Conservation (phyloP, 768 basidiomycete species). For the Lactarius psammicola region DNA sequence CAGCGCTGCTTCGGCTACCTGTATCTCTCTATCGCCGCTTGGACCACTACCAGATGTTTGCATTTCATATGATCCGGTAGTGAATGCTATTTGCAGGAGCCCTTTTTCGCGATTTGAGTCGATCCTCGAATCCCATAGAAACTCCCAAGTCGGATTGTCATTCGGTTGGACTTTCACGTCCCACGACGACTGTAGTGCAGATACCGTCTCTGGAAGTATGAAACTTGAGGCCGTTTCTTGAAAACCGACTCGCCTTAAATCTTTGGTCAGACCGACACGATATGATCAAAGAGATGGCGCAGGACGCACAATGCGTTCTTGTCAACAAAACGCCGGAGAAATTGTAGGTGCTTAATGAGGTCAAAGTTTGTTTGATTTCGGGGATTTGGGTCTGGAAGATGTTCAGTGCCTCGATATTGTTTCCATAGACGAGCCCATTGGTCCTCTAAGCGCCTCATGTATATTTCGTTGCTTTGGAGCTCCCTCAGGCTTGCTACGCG, state of each 20-base stretch:
- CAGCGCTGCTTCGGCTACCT: slow-evolving; percentile 63
- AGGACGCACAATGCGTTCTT: slow-evolving; percentile 79
- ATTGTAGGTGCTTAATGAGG: slow-evolving; percentile 75
- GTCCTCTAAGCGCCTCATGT: slow-evolving; percentile 75
- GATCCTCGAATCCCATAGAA: slow-evolving; percentile 67
- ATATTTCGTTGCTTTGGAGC: slow-evolving; percentile 64
- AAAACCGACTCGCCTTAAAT: slow-evolving; percentile 62
- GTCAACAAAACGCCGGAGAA: slow-evolving; percentile 77
- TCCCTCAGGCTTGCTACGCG: slow-evolving; percentile 61
- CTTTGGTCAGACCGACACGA: slow-evolving; percentile 10
- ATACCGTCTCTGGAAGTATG: slow-evolving; percentile 45
- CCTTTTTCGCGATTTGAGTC: slow-evolving; percentile 77
- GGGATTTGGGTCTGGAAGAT: slow-evolving; percentile 70
- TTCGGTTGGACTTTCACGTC: slow-evolving; percentile 49
- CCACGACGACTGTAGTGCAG: slow-evolving; percentile 45
- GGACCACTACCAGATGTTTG: slow-evolving; percentile 33
- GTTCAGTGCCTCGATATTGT: slow-evolving; percentile 61
- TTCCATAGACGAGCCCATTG: slow-evolving; percentile 80
- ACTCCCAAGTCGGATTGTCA: slow-evolving; percentile 58
- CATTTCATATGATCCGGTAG: slow-evolving; percentile 43
- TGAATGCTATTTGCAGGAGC: slow-evolving; percentile 56
- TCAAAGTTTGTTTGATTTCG: slow-evolving; percentile 71
- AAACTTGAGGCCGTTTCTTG: slow-evolving; percentile 41
- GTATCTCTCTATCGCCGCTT: slow-evolving; percentile 39
- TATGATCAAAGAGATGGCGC: not conserved